These are phyloP conservation scores for Wallacemonas sp. DNA, from an alignment of 208 protist genomes.

Conservation along the genomic window DNA sequence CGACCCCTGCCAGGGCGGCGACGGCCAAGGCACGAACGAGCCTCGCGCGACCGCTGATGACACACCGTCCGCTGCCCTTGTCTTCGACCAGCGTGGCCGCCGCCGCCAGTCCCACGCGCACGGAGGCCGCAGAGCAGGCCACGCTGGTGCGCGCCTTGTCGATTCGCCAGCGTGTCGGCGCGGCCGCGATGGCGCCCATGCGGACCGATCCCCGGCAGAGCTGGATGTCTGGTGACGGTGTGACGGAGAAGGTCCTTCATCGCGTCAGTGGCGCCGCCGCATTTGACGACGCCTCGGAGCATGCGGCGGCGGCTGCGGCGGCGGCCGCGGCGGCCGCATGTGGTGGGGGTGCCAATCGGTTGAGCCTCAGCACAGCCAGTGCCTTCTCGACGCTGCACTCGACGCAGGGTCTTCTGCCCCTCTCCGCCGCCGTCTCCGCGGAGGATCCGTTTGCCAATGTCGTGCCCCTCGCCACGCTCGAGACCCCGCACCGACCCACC, in stretches of 20 bases:
- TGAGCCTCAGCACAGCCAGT: neutral
- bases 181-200: neutral
- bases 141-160: constrained; percentile 14
- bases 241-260: neutral
- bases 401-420: neutral
- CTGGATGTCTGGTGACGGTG: neutral
- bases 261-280: constrained; percentile 4
- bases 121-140: neutral
- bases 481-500: too few species aligned
- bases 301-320: neutral
- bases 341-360: neutral
- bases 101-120: neutral
- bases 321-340: neutral
- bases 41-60: neutral
- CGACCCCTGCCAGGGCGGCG: neutral
- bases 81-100: neutral
- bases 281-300: too few species aligned
- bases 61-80: neutral
- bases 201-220: neutral
- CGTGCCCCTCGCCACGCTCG: too few species aligned
- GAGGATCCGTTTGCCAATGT: constrained; percentile 13
- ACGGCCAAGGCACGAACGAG: neutral
- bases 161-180: constrained; percentile 12
- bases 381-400: neutral
- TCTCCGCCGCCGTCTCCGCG: neutral